Evolutionary conservation across 1,139 yeast genomes (phyloP), one percentile per base, ranked within the genome.

Genomic region (Spencermartinsiella ligniputridi): DNA sequence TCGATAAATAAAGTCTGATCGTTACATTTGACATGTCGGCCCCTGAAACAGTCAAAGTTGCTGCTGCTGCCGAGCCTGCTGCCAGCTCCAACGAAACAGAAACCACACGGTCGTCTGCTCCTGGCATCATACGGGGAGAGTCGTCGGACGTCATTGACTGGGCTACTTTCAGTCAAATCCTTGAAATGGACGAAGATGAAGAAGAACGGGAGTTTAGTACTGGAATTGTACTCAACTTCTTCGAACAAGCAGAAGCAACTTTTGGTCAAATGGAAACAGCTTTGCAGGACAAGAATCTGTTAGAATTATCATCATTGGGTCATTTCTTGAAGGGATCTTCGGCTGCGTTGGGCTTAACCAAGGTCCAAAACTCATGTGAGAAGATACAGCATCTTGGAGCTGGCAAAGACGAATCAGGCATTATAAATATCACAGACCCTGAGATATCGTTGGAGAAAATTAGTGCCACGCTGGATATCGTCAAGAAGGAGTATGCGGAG

Each of bases 261-360:
- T 85, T 90, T 58, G 69, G 67, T 37, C 80, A 85, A 53, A 84
- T 92, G 64, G 83, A 83, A 50, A 66, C 67, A 13, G 79, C 81
- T 36, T 63, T 88, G 46, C 56, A 51, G 47, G 50, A 59, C 51
- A 61, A 61, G 13, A 74, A 83, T 58, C 73, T 90, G 49, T 75
- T 70, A 33, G 73, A 78, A 49, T 70, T 92, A 49, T 83, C 92
- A 19, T 72, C 80, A 16, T 70, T 86, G 52, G 98, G 98, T 20
- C 98, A 92, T 63, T 92, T 87, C 63, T 72, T 92, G 51, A 94
- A 94, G 64, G 98, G 98, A 37, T 83, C 95, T 9, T 95, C 97
- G 1, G 96, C 97, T 2, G 94, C 97, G 1, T 71, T 94, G 49
- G 98, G 98, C 1, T 73, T 92, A 46, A 78, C 78, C 37, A 79